Evolutionary conservation across 2,329 filamentous ascomycete genomes (phyloP).

Genomic region (Botrytis byssoidea): DNA sequence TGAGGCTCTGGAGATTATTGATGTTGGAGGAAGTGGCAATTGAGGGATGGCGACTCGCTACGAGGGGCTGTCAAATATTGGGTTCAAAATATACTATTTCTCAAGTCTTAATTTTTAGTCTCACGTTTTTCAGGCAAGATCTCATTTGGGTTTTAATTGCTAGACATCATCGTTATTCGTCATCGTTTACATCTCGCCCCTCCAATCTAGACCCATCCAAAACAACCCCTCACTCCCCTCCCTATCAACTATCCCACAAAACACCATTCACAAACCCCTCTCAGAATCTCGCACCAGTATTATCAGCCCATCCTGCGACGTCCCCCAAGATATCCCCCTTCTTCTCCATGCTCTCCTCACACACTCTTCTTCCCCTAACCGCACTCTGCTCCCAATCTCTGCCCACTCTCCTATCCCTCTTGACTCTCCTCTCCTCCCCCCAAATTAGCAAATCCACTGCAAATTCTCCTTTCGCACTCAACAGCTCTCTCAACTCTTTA

Average conservation of each 20-base stretch:
- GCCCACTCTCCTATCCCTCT: neutral
- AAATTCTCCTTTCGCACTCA: neutral
- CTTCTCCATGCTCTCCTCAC: neutral
- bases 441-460: neutral
- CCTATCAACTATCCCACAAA: neutral
- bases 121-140: neutral
- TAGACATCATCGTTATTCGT: neutral
- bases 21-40: neutral
- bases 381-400: neutral
- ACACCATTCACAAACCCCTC: neutral
- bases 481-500: neutral
- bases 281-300: neutral
- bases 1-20: neutral
- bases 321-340: neutral
- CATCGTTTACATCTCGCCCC: neutral
- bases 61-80: neutral
- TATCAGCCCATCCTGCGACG: neutral
- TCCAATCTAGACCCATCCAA: neutral
- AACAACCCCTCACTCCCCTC: neutral
- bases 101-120: neutral
- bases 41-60: neutral
- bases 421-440: neutral
- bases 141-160: neutral
- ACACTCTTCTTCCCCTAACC: neutral
- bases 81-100: neutral